These are phyloP conservation scores for Hemileia vastatrix DNA, from an alignment of 1,284 basidiomycete genomes.

Conservation along the genomic window DNA sequence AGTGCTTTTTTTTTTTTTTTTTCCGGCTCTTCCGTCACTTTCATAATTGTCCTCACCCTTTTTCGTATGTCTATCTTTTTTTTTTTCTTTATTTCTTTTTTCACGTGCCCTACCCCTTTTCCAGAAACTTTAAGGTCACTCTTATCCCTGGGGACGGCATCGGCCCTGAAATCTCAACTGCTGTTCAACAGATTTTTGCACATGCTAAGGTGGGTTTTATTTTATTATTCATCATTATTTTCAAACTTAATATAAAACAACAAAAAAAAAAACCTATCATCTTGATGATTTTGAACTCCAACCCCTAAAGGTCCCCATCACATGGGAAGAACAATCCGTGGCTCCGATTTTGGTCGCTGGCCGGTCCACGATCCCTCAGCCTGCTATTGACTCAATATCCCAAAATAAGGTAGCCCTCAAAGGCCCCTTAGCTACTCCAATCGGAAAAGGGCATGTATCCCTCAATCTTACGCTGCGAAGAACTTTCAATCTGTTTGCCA, in stretches of 20 bases:
- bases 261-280: not conserved
- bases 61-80: not conserved
- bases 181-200: slow-evolving; percentile 85
- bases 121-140: slow-evolving; percentile 94
- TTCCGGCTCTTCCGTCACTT: not conserved
- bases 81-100: not conserved
- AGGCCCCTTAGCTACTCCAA: slow-evolving; percentile 56
- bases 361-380: slow-evolving; percentile 92
- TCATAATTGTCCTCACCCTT: slow-evolving; percentile 1
- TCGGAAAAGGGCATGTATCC: slow-evolving; percentile 98
- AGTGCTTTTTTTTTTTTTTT: not conserved
- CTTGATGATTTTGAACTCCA: not conserved
- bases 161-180: slow-evolving; percentile 94
- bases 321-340: slow-evolving; percentile 98
- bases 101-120: slow-evolving; percentile 20
- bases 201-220: slow-evolving; percentile 61
- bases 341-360: slow-evolving; percentile 87
- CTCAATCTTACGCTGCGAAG: slow-evolving; percentile 92
- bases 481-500: slow-evolving; percentile 97
- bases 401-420: slow-evolving; percentile 97
- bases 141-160: slow-evolving; percentile 91
- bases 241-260: slow-evolving; percentile 4
- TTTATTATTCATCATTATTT: slow-evolving; percentile 26
- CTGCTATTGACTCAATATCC: slow-evolving; percentile 81
- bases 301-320: slow-evolving; percentile 68